Evolutionary conservation across 768 basidiomycete genomes (phyloP), one percentile per base, ranked within the genome.

Genomic region (Phylloporus sp.): DNA sequence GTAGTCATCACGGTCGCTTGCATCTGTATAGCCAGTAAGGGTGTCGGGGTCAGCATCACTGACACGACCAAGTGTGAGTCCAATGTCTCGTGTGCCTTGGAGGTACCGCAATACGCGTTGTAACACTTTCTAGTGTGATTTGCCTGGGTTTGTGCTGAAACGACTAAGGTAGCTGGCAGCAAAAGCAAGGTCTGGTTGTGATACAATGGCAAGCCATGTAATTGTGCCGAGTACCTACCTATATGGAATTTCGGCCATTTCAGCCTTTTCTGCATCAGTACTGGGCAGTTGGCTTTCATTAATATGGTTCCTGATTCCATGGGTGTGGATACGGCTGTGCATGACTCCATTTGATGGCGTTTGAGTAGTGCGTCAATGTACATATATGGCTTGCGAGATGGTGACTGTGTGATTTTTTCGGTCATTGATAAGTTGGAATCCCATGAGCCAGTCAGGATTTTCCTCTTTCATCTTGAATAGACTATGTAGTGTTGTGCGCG

Each of bases 31-130:
- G 13, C 45, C 45, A 10, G 23, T 46, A 15, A 46, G 31, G 2
- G 24, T 62, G 45, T 74, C 72, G 0, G 72, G 60, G 59, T 74
- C 68, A 0, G 60, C 49, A 34, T 48, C 27, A 1, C 6, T 22
- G 22, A 27, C 38, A 22, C 22, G 23, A 11, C 45, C 32, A 5
- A 49, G 47, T 20, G 27, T 27, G 28, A 44, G 31, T 4, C 2
- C 6, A 13, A 48, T 29, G 5, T 48, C n/a, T 0, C 24, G 32
- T 0, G 52, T 53, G n/a, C 47, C 46, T 15, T 29, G 4, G 13
- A 60, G 41, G 18, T 56, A 52, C 27, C 50, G 48, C 1, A 60
- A 53, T n/a, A 59, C 47, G 45, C 49, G 50, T 29, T 40, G 45
- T 9, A 57, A 43, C 7, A 50, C 61, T 5, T 50, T 53, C 49